These are phyloP conservation scores for Chrysosporium queenslandicum DNA, from an alignment of 2,329 filamentous ascomycete genomes.

Conservation along the genomic window DNA sequence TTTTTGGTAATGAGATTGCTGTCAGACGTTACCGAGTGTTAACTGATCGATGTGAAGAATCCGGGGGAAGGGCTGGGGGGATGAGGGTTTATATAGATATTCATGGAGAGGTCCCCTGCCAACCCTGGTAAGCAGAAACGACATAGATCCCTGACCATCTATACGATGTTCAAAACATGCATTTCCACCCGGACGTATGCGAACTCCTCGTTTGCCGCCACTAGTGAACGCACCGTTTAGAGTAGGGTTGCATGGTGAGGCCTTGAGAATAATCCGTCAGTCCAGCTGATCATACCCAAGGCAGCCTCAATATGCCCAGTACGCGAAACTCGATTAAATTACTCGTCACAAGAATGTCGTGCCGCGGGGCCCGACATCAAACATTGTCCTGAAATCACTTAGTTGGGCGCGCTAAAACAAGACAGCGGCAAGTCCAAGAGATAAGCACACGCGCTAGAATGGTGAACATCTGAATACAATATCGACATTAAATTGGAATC, in stretches of 20 bases:
- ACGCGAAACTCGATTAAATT: background rate
- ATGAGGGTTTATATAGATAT: conserved; percentile 14
- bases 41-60: conserved; percentile 5
- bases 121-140: conserved; percentile 2
- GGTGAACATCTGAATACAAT: background rate
- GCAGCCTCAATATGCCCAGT: background rate
- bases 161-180: conserved; percentile 12
- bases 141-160: conserved; percentile 3
- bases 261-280: background rate
- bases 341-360: background rate
- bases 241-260: conserved; percentile 12
- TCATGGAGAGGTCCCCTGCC: background rate
- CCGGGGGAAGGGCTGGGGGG: conserved; percentile 6
- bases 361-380: background rate
- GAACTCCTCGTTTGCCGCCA: conserved; percentile 14
- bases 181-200: conserved; percentile 9
- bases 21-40: background rate
- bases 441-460: background rate
- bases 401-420: background rate
- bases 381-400: background rate
- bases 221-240: conserved; percentile 2
- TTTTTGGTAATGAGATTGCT: background rate
- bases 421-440: background rate
- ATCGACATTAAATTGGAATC: background rate
- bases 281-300: conserved; percentile 12